A percentile compares a stretch with the other conserved stretches of the same genome.
Conservation (phyloP, 805 yeast species). For the Yamadazyma nakazawae region DNA sequence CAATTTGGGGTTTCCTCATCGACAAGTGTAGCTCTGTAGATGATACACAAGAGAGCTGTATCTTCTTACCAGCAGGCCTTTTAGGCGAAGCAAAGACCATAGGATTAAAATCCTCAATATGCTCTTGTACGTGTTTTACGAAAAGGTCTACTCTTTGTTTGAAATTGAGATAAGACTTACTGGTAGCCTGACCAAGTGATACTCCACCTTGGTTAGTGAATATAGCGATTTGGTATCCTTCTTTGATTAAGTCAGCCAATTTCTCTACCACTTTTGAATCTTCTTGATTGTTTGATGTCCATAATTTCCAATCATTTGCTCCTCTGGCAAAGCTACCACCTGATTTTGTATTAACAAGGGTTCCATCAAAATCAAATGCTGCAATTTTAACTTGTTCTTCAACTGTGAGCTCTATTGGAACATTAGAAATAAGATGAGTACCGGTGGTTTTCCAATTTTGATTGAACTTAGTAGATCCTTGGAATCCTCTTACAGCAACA, state of each 20-base stretch:
- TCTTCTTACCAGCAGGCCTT: slow-evolving; percentile 33
- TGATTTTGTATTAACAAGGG: slow-evolving; percentile 64
- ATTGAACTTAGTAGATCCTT: not conserved
- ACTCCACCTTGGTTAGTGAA: slow-evolving; percentile 87
- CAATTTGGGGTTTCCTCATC: slow-evolving; percentile 72
- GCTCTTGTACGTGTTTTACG: slow-evolving; percentile 29
- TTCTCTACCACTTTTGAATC: slow-evolving; percentile 19
- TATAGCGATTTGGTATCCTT: slow-evolving; percentile 50
- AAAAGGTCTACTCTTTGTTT: slow-evolving; percentile 34
- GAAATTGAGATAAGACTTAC: slow-evolving; percentile 41
- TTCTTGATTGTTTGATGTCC: slow-evolving; percentile 7
- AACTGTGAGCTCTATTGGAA: slow-evolving; percentile 3
- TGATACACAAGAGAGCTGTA: slow-evolving; percentile 17
- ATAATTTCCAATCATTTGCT: slow-evolving; percentile 72
- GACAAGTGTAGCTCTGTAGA: slow-evolving; percentile 28
- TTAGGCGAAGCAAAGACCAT: slow-evolving; percentile 65
- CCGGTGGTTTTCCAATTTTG: slow-evolving; percentile 25
- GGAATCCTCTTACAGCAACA: not conserved
- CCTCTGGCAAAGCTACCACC: slow-evolving; percentile 55
- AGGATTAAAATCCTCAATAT: slow-evolving; percentile 15
- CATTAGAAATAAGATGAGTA: slow-evolving; percentile 41
- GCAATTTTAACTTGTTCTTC: slow-evolving; percentile 41
- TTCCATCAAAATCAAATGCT: slow-evolving; percentile 84
- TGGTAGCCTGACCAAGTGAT: slow-evolving; percentile 28
- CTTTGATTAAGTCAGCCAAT: slow-evolving; percentile 20